A percentile compares a stretch with the other conserved stretches of the same genome.
Evolutionary conservation across 2,329 filamentous ascomycete species (phyloP).

Genomic region (Fusarium foetens): DNA sequence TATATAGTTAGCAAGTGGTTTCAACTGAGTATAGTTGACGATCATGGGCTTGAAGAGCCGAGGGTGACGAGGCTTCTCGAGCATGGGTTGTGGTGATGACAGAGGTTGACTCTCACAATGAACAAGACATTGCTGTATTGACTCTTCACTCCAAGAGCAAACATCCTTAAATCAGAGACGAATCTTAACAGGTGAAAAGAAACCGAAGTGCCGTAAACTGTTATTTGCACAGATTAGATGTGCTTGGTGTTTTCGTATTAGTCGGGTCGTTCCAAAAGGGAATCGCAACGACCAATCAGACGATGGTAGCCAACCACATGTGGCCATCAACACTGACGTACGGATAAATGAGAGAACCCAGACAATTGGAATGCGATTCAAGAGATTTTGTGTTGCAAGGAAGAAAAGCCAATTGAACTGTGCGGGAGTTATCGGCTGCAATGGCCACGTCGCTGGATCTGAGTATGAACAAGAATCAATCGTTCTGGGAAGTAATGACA

Average conservation of each 20-base stretch:
- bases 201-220: not conserved
- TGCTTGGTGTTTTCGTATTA: slow-evolving; percentile 31
- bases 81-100: not conserved
- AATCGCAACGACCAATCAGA: slow-evolving; percentile 37
- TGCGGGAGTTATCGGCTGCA: slow-evolving; percentile 24
- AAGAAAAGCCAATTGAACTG: slow-evolving; percentile 2
- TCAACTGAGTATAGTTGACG: slow-evolving; percentile 20
- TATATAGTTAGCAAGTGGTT: not conserved
- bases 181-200: not conserved
- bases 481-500: not conserved
- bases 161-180: fast-evolving
- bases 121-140: not conserved
- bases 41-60: slow-evolving; percentile 17
- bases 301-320: slow-evolving; percentile 39
- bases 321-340: slow-evolving; percentile 30
- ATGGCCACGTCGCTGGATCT: not conserved
- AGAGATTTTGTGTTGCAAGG: not conserved
- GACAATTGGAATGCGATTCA: slow-evolving; percentile 5
- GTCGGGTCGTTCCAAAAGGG: slow-evolving; percentile 17
- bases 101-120: not conserved
- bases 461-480: not conserved
- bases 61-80: not conserved
- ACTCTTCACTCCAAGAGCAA: not conserved
- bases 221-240: slow-evolving; percentile 1
- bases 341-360: slow-evolving; percentile 16